Percentiles rank a stretch among this genome's conserved stretches.
phyloP scores from a whole-genome alignment of 2,329 filamentous ascomycete genomes.

The Neocatenulostroma microsporum region DNA sequence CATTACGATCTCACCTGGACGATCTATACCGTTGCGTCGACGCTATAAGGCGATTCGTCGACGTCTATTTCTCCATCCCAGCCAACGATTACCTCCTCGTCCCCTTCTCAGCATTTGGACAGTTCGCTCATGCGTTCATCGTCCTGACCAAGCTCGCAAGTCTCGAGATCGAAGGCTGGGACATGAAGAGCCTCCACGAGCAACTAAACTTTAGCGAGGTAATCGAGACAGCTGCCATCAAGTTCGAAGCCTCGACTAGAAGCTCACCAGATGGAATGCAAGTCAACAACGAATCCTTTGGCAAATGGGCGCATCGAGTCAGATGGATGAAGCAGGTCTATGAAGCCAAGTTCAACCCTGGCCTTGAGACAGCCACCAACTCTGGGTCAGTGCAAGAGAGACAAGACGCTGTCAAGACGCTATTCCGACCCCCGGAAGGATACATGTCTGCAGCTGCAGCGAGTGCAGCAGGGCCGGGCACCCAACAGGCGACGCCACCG shows the following conservation, averaged over 20 bases:
- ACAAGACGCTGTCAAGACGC: background rate
- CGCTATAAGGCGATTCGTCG: constrained; percentile 19
- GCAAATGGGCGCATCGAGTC: constrained; percentile 22
- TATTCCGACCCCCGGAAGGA: background rate
- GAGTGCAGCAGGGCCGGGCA: too few species aligned
- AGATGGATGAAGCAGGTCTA: constrained; percentile 24
- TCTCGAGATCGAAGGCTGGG: constrained; percentile 26
- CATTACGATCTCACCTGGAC: constrained; percentile 18
- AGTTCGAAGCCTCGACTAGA: constrained; percentile 16
- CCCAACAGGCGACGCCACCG: constrained; percentile 17
- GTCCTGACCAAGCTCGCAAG: constrained; percentile 21
- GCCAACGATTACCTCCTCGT: constrained; percentile 18
- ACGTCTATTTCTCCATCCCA: constrained; percentile 22
- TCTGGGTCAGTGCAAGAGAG: background rate
- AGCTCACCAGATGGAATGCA: constrained; percentile 18
- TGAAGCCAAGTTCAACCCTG: constrained; percentile 18
- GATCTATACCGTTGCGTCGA: constrained; percentile 20
- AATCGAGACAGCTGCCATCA: constrained; percentile 17
- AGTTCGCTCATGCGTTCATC: constrained; percentile 26
- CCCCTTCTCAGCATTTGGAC: constrained; percentile 24
- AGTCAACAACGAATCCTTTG: constrained; percentile 24
- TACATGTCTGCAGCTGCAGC: too few species aligned
- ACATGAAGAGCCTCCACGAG: constrained; percentile 15
- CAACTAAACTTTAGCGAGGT: constrained; percentile 16
- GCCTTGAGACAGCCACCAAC: constrained; percentile 1